A percentile compares a stretch with the other conserved stretches of the same genome.
These are phyloP conservation scores for Sanghuangporus weigelae DNA, from an alignment of 1,284 basidiomycete species.

Conservation along the genomic window DNA sequence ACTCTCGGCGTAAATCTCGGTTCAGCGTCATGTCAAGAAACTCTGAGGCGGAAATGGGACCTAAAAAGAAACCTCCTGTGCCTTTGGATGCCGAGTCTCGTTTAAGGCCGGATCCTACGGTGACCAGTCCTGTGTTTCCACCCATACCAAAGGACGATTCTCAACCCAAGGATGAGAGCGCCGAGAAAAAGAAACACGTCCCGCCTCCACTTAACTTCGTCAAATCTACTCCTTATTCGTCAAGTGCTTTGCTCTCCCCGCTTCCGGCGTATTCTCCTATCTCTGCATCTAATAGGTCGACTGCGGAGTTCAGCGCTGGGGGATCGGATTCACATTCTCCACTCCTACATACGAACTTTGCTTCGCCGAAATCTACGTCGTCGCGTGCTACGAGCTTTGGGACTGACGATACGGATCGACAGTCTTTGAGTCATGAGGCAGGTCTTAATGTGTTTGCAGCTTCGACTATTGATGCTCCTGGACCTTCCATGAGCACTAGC, in stretches of 20 bases:
- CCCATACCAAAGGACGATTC: not conserved
- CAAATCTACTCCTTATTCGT: not conserved
- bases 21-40: constrained; percentile 9
- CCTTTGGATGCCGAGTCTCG: not conserved
- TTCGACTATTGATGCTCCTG: not conserved
- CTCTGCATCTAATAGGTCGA: not conserved
- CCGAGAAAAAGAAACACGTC: constrained; percentile 11
- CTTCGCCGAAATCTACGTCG: constrained; percentile 9
- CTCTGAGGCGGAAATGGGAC: not conserved
- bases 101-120: not conserved
- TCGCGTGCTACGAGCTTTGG: constrained; percentile 11
- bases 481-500: not conserved
- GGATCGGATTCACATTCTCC: constrained; percentile 17
- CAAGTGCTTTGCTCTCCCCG: not conserved
- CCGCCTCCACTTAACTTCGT: constrained; percentile 15
- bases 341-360: constrained; percentile 20
- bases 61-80: constrained; percentile 4
- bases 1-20: constrained; percentile 18
- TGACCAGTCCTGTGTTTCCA: not conserved
- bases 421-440: constrained; percentile 1
- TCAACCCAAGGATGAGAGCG: not conserved
- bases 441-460: not conserved
- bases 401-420: not conserved
- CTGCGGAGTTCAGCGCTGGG: not conserved
- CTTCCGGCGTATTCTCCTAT: not conserved